Percentiles rank a stretch among this genome's conserved stretches.
These are phyloP conservation scores for Trematosphaeria pertusa DNA, from an alignment of 2,329 filamentous ascomycete species.

Conservation along the genomic window DNA sequence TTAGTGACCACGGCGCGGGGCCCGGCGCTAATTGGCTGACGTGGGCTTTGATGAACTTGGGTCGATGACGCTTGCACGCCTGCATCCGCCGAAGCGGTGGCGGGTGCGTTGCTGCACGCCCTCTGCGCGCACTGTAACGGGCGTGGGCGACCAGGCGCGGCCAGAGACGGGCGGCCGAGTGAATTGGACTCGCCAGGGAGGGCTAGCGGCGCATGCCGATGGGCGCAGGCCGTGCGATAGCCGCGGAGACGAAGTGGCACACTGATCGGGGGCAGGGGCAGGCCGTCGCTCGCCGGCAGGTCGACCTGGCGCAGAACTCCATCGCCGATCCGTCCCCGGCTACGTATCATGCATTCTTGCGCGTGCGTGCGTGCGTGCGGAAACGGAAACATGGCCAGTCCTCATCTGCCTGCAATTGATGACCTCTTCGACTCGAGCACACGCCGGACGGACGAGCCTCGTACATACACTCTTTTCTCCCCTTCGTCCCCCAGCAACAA, in stretches of 20 bases:
- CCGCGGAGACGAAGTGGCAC: slow-evolving; percentile 7
- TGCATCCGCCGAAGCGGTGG: no score
- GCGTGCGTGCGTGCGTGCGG: slow-evolving; percentile 11
- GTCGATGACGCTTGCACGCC: slow-evolving; percentile 39
- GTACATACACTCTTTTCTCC: slow-evolving; percentile 2
- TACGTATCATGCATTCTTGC: slow-evolving; percentile 24
- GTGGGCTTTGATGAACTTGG: slow-evolving; percentile 14
- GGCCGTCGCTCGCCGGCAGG: background rate
- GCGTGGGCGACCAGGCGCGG: background rate
- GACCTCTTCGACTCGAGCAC: slow-evolving; percentile 18
- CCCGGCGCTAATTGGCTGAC: slow-evolving; percentile 24
- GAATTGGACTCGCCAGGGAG: no score
- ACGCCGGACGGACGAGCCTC: no score
- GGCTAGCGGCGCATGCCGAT: no score
- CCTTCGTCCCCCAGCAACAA: background rate
- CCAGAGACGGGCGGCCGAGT: no score
- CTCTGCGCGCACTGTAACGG: slow-evolving; percentile 5
- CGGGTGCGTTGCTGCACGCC: slow-evolving; percentile 8
- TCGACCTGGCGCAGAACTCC: slow-evolving; percentile 11
- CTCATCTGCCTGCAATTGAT: slow-evolving; percentile 7
- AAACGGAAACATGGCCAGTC: slow-evolving; percentile 16
- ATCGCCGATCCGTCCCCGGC: slow-evolving; percentile 22
- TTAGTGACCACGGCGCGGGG: slow-evolving; percentile 4
- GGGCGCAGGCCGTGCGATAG: slow-evolving; percentile 7
- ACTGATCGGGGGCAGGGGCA: slow-evolving; percentile 8